Conservation (phyloP, 352 stramenopile species). For the Thalassiosira mediterranea region DNA sequence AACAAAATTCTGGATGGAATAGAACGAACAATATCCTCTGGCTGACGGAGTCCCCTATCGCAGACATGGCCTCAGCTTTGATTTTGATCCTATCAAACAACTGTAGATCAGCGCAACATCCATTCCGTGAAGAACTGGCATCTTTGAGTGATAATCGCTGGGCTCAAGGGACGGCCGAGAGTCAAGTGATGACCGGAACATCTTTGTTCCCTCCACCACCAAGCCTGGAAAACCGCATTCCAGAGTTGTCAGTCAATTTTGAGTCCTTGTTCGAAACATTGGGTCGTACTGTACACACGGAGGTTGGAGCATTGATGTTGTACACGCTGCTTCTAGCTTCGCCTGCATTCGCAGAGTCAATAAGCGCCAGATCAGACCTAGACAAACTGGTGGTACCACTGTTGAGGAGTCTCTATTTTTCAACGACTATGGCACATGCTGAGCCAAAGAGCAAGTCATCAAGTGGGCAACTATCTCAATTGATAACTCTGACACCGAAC, state of each 20-base stretch:
- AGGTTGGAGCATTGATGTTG: slow-evolving; percentile 68
- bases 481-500: slow-evolving; percentile 16
- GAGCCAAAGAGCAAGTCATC: not conserved
- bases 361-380: slow-evolving; percentile 67
- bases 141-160: slow-evolving; percentile 76
- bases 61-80: slow-evolving; percentile 65
- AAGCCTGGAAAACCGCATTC: slow-evolving; percentile 14
- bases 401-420: slow-evolving; percentile 78
- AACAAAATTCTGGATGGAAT: slow-evolving; percentile 45
- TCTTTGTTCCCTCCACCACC: slow-evolving; percentile 37
- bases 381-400: slow-evolving; percentile 78
- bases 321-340: slow-evolving; percentile 78
- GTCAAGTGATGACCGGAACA: slow-evolving; percentile 2
- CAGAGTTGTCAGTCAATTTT: slow-evolving; percentile 71
- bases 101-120: slow-evolving; percentile 55
- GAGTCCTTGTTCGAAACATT: slow-evolving; percentile 76
- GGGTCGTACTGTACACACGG: slow-evolving; percentile 69
- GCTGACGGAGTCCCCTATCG: slow-evolving; percentile 74
- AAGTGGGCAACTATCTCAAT: slow-evolving; percentile 33
- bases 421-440: slow-evolving; percentile 40
- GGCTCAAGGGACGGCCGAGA: slow-evolving; percentile 23
- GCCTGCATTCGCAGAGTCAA: slow-evolving; percentile 67
- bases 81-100: slow-evolving; percentile 77
- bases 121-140: slow-evolving; percentile 64
- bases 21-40: slow-evolving; percentile 78